Percentiles rank a stretch among this genome's conserved stretches.
Conservation (phyloP, 2,329 filamentous ascomycete species). For the Akanthomyces muscarius region DNA sequence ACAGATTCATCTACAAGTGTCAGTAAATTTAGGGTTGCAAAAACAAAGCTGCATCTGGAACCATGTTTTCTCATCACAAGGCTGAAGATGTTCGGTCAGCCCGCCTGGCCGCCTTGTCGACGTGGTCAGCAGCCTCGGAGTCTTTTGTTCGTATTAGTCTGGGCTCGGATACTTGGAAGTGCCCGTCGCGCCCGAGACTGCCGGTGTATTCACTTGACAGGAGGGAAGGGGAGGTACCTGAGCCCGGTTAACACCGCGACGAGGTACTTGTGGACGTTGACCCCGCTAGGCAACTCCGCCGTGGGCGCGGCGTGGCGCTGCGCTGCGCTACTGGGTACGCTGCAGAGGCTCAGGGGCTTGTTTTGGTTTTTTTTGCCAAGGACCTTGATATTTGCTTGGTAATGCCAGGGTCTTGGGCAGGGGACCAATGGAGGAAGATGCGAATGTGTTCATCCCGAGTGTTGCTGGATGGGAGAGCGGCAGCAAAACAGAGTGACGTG, state of each 20-base stretch:
- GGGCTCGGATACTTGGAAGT: slow-evolving; percentile 7
- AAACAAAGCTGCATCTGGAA: background rate
- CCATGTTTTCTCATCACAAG: background rate
- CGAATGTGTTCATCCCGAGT: background rate
- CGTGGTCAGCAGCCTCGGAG: background rate
- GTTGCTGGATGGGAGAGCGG: background rate
- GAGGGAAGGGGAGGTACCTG: background rate
- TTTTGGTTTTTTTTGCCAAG: slow-evolving; percentile 5
- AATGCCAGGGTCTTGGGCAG: background rate
- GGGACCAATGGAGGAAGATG: background rate
- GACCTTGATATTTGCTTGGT: background rate
- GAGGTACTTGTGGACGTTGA: slow-evolving; percentile 1
- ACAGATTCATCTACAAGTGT: too few relatives aligned
- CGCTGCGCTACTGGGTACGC: background rate
- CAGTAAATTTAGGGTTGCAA: background rate
- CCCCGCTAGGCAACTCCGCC: background rate
- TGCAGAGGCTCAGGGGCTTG: slow-evolving; percentile 5
- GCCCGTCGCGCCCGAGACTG: slow-evolving; percentile 8
- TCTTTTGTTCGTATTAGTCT: background rate
- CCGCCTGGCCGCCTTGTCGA: background rate
- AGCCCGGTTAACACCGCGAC: background rate
- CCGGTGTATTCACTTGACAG: background rate
- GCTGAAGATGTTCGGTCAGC: background rate
- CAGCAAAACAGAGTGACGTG: background rate
- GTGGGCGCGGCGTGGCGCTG: background rate